phyloP scores from a whole-genome alignment of 306 rosid genomes.

The Vigna nakashimae region DNA sequence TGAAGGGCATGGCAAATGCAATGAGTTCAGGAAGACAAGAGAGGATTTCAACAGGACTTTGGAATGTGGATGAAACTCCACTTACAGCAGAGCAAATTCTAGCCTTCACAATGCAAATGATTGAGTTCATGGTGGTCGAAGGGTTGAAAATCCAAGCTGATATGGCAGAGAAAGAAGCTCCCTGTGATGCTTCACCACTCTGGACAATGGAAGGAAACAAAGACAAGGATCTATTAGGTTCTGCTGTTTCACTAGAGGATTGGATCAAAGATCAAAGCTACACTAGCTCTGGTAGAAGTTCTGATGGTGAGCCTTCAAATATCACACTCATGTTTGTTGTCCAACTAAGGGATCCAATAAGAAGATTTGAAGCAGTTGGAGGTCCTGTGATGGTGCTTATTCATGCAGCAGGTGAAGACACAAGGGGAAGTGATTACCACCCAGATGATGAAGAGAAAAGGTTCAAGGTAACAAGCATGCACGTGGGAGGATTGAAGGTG shows the following conservation, averaged over 20 bases:
- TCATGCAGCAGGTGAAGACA: conserved; percentile 53
- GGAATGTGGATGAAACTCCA: conserved; percentile 72
- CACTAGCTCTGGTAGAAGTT: conserved; percentile 21
- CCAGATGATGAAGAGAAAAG: conserved; percentile 62
- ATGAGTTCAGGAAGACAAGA: conserved; percentile 82
- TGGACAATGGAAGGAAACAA: conserved; percentile 39
- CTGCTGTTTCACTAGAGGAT: conserved; percentile 72
- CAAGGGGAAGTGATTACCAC: conserved; percentile 35
- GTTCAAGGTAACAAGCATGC: conserved; percentile 68
- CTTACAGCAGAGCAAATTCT: conserved; percentile 70
- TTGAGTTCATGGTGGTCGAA: conserved; percentile 75
- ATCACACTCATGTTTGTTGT: conserved; percentile 64
- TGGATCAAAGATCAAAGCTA: conserved; percentile 61
- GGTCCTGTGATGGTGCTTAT: conserved; percentile 75
- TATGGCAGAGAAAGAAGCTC: conserved; percentile 88
- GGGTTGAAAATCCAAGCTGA: conserved; percentile 84
- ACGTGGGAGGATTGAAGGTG: conserved; percentile 84
- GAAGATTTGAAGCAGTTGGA: conserved; percentile 81
- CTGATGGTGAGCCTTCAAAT: conserved; percentile 35
- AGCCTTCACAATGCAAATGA: conserved; percentile 78
- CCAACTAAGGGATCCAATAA: conserved; percentile 78
- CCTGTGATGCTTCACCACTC: conserved; percentile 69
- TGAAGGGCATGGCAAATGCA: conserved; percentile 69
- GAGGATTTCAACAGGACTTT: conserved; percentile 76
- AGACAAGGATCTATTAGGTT: conserved; percentile 52